Percentiles rank a stretch among this genome's conserved stretches.
These are phyloP conservation scores for Amanita inopinata DNA, from an alignment of 768 basidiomycete species.

Conservation along the genomic window DNA sequence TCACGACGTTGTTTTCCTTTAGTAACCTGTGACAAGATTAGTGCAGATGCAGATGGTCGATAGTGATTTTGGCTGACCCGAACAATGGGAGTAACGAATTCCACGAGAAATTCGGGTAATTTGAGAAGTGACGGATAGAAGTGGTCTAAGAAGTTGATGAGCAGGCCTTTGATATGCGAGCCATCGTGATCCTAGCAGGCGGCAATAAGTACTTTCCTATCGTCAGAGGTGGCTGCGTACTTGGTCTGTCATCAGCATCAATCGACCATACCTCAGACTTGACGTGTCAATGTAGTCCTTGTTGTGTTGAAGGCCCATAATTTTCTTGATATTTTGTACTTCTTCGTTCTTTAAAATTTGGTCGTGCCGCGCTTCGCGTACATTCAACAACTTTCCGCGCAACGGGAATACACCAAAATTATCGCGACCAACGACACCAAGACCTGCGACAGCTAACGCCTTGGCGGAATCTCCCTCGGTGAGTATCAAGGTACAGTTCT, in stretches of 20 bases:
- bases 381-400: slow-evolving; percentile 93
- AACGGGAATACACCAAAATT: slow-evolving; percentile 97
- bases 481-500: slow-evolving; percentile 86
- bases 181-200: slow-evolving; percentile 88
- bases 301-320: slow-evolving; percentile 91
- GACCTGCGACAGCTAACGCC: slow-evolving; percentile 88
- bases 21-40: slow-evolving; percentile 37
- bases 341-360: slow-evolving; percentile 98
- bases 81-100: slow-evolving; percentile 98
- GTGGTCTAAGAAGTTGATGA: slow-evolving; percentile 96
- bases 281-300: slow-evolving; percentile 67
- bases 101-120: slow-evolving; percentile 86
- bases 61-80: slow-evolving; percentile 44
- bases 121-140: slow-evolving; percentile 93
- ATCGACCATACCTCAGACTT: slow-evolving; percentile 79
- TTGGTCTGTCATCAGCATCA: slow-evolving; percentile 99
- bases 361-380: slow-evolving; percentile 92
- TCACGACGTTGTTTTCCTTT: slow-evolving; percentile 73
- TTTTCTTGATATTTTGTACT: slow-evolving; percentile 95
- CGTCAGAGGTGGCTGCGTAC: slow-evolving; percentile 29
- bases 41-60: not conserved
- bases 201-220: not conserved
- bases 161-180: slow-evolving; percentile 99
- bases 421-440: slow-evolving; percentile 92
- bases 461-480: slow-evolving; percentile 99